phyloP scores from a whole-genome alignment of 352 stramenopile species.

The Thalassiosira pacifica region DNA sequence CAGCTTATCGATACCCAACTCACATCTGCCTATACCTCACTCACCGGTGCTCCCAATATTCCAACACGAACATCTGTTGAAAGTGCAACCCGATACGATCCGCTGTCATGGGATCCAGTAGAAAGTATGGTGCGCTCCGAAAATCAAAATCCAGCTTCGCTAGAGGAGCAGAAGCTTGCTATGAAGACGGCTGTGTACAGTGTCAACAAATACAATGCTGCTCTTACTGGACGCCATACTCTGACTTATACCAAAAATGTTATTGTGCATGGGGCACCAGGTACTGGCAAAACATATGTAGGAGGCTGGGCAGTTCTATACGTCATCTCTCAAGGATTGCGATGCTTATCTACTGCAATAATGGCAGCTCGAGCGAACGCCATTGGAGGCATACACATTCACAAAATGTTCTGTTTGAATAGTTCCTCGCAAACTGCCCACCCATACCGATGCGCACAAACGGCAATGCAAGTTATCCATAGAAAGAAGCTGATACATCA shows the following conservation, averaged over 20 bases:
- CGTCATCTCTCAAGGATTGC: constrained; percentile 24
- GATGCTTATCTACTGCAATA: constrained; percentile 19
- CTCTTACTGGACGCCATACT: neutral
- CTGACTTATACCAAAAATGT: constrained; percentile 45
- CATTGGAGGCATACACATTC: constrained; percentile 27
- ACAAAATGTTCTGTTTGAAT: constrained; percentile 11
- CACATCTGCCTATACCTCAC: neutral
- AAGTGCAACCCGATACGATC: neutral
- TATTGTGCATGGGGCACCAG: constrained; percentile 35
- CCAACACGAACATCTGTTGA: neutral
- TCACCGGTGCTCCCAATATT: neutral
- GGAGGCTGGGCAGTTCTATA: constrained; percentile 7
- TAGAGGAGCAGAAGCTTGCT: constrained; percentile 4
- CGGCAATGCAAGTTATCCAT: neutral
- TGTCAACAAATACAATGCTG: constrained; percentile 18
- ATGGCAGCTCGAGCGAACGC: neutral
- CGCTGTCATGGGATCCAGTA: neutral
- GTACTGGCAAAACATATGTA: constrained; percentile 24
- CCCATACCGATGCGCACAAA: neutral
- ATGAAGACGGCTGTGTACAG: neutral
- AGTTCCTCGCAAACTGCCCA: neutral
- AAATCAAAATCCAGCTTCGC: constrained; percentile 10
- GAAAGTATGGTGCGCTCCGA: neutral
- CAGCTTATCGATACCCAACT: neutral
- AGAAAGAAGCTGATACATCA: neutral